These are phyloP conservation scores for Salvia rosmarinus DNA, from an alignment of 257 asterid species.

Conservation along the genomic window DNA sequence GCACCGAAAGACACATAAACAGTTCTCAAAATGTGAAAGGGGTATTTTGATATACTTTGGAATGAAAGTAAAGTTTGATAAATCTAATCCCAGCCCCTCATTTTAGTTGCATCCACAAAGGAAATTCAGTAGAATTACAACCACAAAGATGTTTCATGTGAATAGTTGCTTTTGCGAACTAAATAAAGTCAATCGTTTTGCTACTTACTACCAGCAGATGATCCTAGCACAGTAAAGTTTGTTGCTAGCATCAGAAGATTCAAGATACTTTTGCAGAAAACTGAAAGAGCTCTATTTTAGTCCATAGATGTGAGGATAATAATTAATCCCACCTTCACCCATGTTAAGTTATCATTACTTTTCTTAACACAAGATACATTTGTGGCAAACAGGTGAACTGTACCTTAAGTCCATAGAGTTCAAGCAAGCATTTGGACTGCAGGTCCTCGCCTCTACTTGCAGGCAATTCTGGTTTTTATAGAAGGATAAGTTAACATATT, in stretches of 20 bases:
- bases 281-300: slow-evolving; percentile 7
- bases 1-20: slow-evolving; percentile 14
- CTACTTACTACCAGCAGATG: not conserved
- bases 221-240: not conserved
- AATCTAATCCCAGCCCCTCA: not conserved
- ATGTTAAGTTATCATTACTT: not conserved
- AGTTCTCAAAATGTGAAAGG: not conserved
- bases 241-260: slow-evolving; percentile 12
- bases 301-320: not conserved
- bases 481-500: slow-evolving; percentile 27
- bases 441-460: slow-evolving; percentile 95
- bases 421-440: slow-evolving; percentile 94
- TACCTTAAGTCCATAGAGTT: slow-evolving; percentile 98
- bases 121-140: slow-evolving; percentile 17
- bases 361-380: slow-evolving; percentile 2
- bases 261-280: slow-evolving; percentile 2
- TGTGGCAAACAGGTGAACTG: slow-evolving; percentile 18
- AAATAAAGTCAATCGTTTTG: not conserved
- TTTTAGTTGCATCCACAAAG: not conserved
- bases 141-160: slow-evolving; percentile 15
- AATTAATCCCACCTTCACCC: slow-evolving; percentile 17
- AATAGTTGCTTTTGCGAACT: not conserved
- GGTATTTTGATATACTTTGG: not conserved
- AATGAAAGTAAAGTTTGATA: not conserved
- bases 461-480: slow-evolving; percentile 68